A percentile compares a stretch with the other conserved stretches of the same genome.
Conservation (phyloP, 2,329 filamentous ascomycete genomes). For the Pestalotiopsis sp. region DNA sequence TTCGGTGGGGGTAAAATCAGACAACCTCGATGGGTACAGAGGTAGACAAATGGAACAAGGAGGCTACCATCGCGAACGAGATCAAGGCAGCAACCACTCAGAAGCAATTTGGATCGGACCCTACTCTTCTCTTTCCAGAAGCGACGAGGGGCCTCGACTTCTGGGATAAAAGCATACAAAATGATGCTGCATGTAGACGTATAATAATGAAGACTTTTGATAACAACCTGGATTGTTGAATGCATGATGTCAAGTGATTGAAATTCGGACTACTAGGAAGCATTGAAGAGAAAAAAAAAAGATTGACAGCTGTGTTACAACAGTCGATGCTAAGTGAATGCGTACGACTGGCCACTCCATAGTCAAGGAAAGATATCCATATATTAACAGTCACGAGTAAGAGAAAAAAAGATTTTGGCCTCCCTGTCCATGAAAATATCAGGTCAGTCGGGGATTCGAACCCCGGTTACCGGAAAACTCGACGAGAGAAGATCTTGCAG, state of each 20-base stretch:
- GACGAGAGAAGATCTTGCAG: too few species aligned
- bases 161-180: neutral
- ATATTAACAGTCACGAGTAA: too few species aligned
- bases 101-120: neutral
- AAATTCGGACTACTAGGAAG: too few species aligned
- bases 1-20: conserved; percentile 16
- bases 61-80: conserved; percentile 13
- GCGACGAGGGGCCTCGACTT: neutral
- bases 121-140: neutral
- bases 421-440: too few species aligned
- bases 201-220: conserved; percentile 37
- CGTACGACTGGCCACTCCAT: neutral
- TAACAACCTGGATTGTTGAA: neutral
- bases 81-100: neutral
- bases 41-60: conserved; percentile 7
- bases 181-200: conserved; percentile 33
- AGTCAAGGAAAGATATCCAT: too few species aligned
- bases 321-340: too few species aligned
- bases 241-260: neutral
- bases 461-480: too few species aligned
- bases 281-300: too few species aligned
- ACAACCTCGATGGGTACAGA: neutral
- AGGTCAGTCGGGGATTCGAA: too few species aligned
- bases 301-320: neutral
- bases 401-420: too few species aligned